Evolutionary conservation across 352 stramenopile genomes (phyloP).

Genomic region (Phytophthora pistaciae): DNA sequence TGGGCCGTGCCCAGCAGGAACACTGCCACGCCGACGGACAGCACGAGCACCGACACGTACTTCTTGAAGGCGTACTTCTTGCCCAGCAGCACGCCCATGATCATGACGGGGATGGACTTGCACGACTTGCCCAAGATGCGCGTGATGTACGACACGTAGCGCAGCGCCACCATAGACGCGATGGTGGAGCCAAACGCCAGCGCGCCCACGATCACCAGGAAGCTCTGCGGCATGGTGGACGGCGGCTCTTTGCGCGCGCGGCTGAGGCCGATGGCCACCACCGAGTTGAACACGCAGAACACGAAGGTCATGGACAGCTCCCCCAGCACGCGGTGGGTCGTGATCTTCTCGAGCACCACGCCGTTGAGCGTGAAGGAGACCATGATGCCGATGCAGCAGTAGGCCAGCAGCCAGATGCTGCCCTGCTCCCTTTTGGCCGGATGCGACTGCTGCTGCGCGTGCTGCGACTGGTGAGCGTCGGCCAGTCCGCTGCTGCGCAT

Average conservation of each 20-base stretch:
- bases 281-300: constrained; percentile 81
- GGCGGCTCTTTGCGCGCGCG: constrained; percentile 67
- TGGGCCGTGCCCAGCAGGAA: constrained; percentile 81
- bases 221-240: constrained; percentile 78
- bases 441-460: constrained; percentile 1
- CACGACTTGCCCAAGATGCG: constrained; percentile 89
- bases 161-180: constrained; percentile 83
- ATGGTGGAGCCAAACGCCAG: constrained; percentile 85
- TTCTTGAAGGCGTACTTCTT: constrained; percentile 87
- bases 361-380: constrained; percentile 87
- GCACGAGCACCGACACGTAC: constrained; percentile 80
- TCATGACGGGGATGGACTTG: constrained; percentile 90
- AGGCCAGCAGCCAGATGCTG: constrained; percentile 67
- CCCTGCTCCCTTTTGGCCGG: constrained; percentile 35
- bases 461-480: constrained; percentile 16
- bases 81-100: constrained; percentile 75
- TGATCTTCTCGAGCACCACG: constrained; percentile 87
- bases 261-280: constrained; percentile 69
- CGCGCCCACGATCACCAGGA: constrained; percentile 68
- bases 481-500: constrained; percentile 32
- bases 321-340: constrained; percentile 80
- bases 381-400: constrained; percentile 88
- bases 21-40: constrained; percentile 78
- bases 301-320: constrained; percentile 90
- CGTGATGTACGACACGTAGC: constrained; percentile 90